phyloP scores from a whole-genome alignment of 306 rosid species.

The Cucumis hystrix region DNA sequence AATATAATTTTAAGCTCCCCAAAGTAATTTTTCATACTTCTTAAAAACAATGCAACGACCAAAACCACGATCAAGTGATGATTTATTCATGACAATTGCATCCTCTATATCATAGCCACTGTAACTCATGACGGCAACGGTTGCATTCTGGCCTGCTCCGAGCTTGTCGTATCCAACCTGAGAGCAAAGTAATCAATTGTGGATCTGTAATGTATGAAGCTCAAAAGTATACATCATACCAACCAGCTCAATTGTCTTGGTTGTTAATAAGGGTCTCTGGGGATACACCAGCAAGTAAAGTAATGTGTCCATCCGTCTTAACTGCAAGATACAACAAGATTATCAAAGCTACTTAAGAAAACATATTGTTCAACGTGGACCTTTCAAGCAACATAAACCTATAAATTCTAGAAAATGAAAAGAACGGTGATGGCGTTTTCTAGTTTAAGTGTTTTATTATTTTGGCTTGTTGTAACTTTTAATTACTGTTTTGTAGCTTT shows the following conservation, averaged over 20 bases:
- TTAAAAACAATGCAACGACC: constrained; percentile 96
- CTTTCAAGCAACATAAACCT: neutral
- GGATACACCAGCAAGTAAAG: constrained; percentile 92
- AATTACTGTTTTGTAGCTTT: too few relatives aligned
- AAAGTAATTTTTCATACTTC: constrained; percentile 23
- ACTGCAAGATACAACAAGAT: constrained; percentile 28
- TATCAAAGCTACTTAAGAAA: neutral
- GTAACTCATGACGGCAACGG: constrained; percentile 97
- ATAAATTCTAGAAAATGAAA: neutral
- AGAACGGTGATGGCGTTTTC: neutral
- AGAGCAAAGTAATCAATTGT: constrained; percentile 14
- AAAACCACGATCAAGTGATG: constrained; percentile 97
- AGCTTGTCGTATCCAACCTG: constrained; percentile 97
- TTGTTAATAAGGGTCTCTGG: constrained; percentile 82
- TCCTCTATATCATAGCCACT: constrained; percentile 99
- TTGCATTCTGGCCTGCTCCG: constrained; percentile 98
- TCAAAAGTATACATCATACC: constrained; percentile 19
- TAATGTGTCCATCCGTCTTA: constrained; percentile 62
- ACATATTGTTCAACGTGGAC: neutral
- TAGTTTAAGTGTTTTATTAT: too few relatives aligned
- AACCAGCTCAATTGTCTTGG: constrained; percentile 89
- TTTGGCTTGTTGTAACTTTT: too few relatives aligned
- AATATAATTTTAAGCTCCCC: constrained; percentile 14
- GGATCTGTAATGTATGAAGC: neutral
- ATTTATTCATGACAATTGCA: constrained; percentile 95